These are phyloP conservation scores for Diaporthe sp. DNA, from an alignment of 2,329 filamentous ascomycete species.

Conservation along the genomic window DNA sequence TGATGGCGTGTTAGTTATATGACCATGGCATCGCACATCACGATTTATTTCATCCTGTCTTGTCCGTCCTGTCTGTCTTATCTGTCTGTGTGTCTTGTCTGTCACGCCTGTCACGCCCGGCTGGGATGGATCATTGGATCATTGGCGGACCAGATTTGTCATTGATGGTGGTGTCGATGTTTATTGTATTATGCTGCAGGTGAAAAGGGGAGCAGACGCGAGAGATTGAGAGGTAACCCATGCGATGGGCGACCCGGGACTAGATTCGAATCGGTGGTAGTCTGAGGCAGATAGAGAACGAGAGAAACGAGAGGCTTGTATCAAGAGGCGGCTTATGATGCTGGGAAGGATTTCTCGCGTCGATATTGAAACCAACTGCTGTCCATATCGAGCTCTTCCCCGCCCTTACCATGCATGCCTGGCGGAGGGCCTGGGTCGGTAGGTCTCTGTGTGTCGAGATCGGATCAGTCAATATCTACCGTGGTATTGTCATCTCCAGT, in stretches of 20 bases:
- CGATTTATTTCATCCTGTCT: neutral
- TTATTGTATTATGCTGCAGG: constrained; percentile 17
- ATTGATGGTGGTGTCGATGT: constrained; percentile 4
- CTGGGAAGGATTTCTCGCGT: neutral
- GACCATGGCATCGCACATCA: neutral
- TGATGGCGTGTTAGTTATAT: neutral
- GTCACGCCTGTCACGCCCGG: neutral
- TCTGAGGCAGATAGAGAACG: neutral
- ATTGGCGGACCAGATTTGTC: constrained; percentile 7
- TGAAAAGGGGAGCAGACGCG: constrained; percentile 10
- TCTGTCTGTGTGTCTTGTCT: neutral
- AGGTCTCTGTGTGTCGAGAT: constrained; percentile 1
- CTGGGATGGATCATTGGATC: constrained; percentile 5
- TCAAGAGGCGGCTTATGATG: constrained; percentile 16
- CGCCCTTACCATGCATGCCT: neutral
- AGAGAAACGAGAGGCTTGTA: neutral
- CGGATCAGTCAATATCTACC: neutral
- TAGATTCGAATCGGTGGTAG: constrained; percentile 17
- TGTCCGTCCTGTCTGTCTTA: neutral
- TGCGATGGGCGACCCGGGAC: constrained; percentile 8
- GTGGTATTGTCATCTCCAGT: neutral
- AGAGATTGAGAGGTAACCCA: constrained; percentile 27
- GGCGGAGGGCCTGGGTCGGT: neutral
- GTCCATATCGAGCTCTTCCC: neutral
- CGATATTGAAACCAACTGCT: constrained; percentile 19